A percentile compares a stretch with the other conserved stretches of the same genome.
Evolutionary conservation across 345 rosid species (phyloP).

Genomic region (Erysimum cheiranthoides): DNA sequence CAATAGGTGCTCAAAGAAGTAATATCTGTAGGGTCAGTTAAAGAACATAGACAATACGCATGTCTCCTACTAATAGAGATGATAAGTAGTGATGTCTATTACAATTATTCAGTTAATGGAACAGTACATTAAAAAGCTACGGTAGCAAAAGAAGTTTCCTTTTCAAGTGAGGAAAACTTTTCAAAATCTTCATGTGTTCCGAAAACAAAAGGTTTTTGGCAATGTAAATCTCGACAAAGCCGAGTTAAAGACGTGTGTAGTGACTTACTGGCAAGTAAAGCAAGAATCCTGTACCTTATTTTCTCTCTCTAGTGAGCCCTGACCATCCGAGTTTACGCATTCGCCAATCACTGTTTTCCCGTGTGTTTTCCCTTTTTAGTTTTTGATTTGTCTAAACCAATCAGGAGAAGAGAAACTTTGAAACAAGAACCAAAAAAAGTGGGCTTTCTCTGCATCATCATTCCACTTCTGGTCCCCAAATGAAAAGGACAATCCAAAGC

Average conservation of each 20-base stretch:
- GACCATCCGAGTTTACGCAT: constrained; percentile 34
- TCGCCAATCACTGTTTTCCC: constrained; percentile 30
- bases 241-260: constrained; percentile 26
- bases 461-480: constrained; percentile 47
- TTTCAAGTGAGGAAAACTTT: constrained; percentile 40
- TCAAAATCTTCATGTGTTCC: constrained; percentile 34
- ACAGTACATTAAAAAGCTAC: constrained; percentile 37
- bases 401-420: constrained; percentile 38
- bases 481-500: constrained; percentile 39
- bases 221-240: constrained; percentile 28
- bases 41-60: constrained; percentile 36
- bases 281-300: constrained; percentile 42
- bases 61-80: constrained; percentile 36
- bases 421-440: constrained; percentile 39
- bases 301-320: constrained; percentile 23
- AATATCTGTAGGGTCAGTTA: constrained; percentile 41
- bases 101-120: constrained; percentile 38
- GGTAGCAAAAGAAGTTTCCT: constrained; percentile 45
- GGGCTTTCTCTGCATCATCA: constrained; percentile 41
- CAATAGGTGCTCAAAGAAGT: constrained; percentile 36
- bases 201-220: constrained; percentile 28
- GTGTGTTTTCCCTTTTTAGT: constrained; percentile 3
- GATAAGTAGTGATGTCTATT: constrained; percentile 36
- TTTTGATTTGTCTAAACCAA: constrained; percentile 40
- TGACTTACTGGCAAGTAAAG: constrained; percentile 33